Percentiles rank a stretch among this genome's conserved stretches.
These are phyloP conservation scores for Dothideomycetes sp. DNA, from an alignment of 2,329 filamentous ascomycete genomes.

Conservation along the genomic window DNA sequence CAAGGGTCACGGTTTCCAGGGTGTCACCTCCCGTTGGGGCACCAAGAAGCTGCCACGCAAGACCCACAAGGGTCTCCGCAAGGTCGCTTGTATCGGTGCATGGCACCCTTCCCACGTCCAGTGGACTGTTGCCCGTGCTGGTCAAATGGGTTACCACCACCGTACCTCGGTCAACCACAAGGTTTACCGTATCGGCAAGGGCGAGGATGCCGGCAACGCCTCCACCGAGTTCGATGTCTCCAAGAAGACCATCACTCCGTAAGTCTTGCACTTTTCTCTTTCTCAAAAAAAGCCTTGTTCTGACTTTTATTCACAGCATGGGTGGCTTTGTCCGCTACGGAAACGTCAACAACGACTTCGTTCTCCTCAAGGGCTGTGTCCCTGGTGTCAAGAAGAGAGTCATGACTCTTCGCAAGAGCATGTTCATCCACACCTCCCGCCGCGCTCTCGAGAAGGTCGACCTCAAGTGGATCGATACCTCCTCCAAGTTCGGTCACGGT, in stretches of 20 bases:
- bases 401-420: slow-evolving; percentile 96
- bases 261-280: slow-evolving; percentile 47
- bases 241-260: slow-evolving; percentile 99
- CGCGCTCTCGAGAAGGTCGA: slow-evolving; percentile 97
- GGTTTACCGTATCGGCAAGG: slow-evolving; percentile 97
- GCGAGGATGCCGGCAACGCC: slow-evolving; percentile 78
- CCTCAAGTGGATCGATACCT: slow-evolving; percentile 99
- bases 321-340: slow-evolving; percentile 99
- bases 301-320: slow-evolving; percentile 50
- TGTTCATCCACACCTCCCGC: slow-evolving; percentile 93
- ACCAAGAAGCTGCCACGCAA: slow-evolving; percentile 99
- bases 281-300: slow-evolving; percentile 18
- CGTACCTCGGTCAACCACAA: slow-evolving; percentile 99
- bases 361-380: slow-evolving; percentile 94
- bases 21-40: slow-evolving; percentile 96
- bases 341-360: slow-evolving; percentile 98
- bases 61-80: slow-evolving; percentile 99
- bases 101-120: slow-evolving; percentile 99
- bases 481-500: slow-evolving; percentile 99
- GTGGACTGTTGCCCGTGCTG: slow-evolving; percentile 99
- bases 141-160: slow-evolving; percentile 99
- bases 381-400: slow-evolving; percentile 99
- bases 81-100: slow-evolving; percentile 99
- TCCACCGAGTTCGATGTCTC: slow-evolving; percentile 92
- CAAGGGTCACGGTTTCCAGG: slow-evolving; percentile 97